These are phyloP conservation scores for Dalbergia oliveri DNA, from an alignment of 306 rosid species.

Conservation along the genomic window DNA sequence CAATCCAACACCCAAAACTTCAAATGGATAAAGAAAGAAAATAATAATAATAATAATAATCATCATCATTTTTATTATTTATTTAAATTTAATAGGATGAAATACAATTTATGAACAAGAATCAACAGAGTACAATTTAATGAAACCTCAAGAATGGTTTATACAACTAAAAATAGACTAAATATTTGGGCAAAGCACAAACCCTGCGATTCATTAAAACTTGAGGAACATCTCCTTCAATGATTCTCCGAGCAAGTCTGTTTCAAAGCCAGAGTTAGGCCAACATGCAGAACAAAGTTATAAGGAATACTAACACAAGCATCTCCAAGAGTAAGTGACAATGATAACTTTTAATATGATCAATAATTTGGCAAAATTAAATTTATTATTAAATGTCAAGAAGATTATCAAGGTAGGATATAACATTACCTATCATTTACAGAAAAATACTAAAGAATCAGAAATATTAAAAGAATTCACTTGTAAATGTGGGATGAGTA, in stretches of 20 bases:
- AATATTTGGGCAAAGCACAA: constrained; percentile 42
- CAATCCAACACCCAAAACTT: no score
- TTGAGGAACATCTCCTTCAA: constrained; percentile 83
- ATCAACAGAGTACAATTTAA: no score
- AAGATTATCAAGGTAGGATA: background rate
- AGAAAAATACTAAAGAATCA: no score
- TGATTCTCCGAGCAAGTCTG: constrained; percentile 86
- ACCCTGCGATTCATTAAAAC: constrained; percentile 80
- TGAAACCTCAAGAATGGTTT: no score
- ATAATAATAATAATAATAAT: no score
- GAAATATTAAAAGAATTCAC: no score
- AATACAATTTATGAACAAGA: no score
- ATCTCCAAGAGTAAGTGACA: background rate
- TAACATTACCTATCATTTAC: background rate
- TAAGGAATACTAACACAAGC: background rate
- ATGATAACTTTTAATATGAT: background rate
- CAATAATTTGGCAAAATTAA: no score
- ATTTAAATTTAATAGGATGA: no score
- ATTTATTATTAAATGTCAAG: background rate
- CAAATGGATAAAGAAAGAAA: no score
- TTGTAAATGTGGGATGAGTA: no score
- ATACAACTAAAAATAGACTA: background rate
- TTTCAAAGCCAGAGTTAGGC: constrained; percentile 32
- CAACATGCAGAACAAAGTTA: background rate
- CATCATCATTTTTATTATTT: no score